Evolutionary conservation across 352 stramenopile species (phyloP).

Genomic region (Phytophthora fragariae): DNA sequence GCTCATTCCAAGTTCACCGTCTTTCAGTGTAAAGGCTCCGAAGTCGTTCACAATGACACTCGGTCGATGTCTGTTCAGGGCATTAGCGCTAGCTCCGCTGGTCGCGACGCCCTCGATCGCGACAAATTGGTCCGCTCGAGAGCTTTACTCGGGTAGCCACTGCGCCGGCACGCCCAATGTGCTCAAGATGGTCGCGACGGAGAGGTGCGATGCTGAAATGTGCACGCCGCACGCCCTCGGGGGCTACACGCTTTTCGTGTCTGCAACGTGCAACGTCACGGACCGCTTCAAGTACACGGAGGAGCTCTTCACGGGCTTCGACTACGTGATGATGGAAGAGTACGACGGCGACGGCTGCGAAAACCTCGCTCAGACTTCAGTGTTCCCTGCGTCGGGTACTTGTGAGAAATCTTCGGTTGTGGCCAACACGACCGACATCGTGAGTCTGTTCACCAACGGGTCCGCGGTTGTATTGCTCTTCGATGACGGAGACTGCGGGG

Average conservation of each 20-base stretch:
- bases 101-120: constrained; percentile 17
- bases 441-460: constrained; percentile 37
- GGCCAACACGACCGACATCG: constrained; percentile 33
- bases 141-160: constrained; percentile 42
- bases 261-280: constrained; percentile 30
- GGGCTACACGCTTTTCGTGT: constrained; percentile 37
- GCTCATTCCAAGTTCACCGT: constrained; percentile 31
- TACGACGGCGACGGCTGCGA: constrained; percentile 29
- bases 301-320: constrained; percentile 32
- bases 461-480: constrained; percentile 29
- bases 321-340: constrained; percentile 46
- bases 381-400: constrained; percentile 37
- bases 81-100: constrained; percentile 14
- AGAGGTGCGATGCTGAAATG: constrained; percentile 21
- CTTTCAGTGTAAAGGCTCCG: constrained; percentile 8
- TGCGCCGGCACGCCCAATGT: constrained; percentile 43
- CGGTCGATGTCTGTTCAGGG: constrained; percentile 22
- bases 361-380: constrained; percentile 34
- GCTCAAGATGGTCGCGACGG: constrained; percentile 29
- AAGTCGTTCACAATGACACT: constrained; percentile 19
- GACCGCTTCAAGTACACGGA: constrained; percentile 40
- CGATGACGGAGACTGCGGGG: constrained; percentile 30
- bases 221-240: constrained; percentile 34
- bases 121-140: constrained; percentile 29
- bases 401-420: constrained; percentile 40